Evolutionary conservation across 495 filamentous ascomycete species (phyloP), one percentile per base, ranked within the genome.

Genomic region (Penicillium dipodomyicola): DNA sequence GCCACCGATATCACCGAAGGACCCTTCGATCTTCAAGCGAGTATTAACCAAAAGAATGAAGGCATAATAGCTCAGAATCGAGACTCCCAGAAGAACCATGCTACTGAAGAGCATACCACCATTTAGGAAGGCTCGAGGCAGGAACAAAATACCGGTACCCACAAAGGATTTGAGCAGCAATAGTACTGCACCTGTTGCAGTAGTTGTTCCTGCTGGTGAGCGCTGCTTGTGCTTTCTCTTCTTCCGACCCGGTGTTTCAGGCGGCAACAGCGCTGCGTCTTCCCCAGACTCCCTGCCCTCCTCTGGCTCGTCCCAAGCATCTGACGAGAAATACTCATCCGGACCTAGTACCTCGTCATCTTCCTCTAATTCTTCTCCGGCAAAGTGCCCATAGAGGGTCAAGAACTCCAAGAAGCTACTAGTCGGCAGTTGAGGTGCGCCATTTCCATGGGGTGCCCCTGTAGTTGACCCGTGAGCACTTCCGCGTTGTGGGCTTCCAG

Each of bases 91-190:
- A 14, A 98, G 80, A 32, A 97, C 90, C 51, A 96, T 55, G 68
- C 91, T 95, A 67, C 90, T 96, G 73, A 98, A 98, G 40, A 97
- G 74, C 91, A 98, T 96, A 52, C 94, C 94, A 46, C 94, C 94
- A 63, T 97, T 98, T 44, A 96, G 80, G 72, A 92, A 90, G 14
- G 94, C 94, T 58, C 90, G 85, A 0, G 94, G 94, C 4, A 98
- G 78, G 77, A 98, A 98, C 30, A 98, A 76, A n/a, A 98, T 94
- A 32, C 94, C 94, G 2, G 94, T 98, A 12, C 94, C 94, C 39
- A 98, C 93, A 63, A 98, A 98, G 11, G 92, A 96, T 72, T 98
- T 98, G 48, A 98, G 81, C 37, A 98, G 79, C 20, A 97, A 79
- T 48, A 97, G 67, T 15, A 86, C 84, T 12, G 94, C 93, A 54